phyloP scores from a whole-genome alignment of 371 early-diverging fungal species.

The Mortierella sp. region DNA sequence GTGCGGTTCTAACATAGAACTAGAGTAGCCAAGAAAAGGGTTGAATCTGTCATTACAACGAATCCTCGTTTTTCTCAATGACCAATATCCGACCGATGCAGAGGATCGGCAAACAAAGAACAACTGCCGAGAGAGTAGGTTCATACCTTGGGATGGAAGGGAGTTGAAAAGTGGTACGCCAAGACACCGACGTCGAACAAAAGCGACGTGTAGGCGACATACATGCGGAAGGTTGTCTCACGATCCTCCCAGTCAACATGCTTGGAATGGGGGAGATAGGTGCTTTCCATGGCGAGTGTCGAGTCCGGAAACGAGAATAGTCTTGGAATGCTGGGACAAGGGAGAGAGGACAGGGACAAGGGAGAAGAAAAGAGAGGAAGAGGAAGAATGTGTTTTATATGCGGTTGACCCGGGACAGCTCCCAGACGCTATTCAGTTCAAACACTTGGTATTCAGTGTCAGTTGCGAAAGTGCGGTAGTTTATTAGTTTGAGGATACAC shows the following conservation, averaged over 20 bases:
- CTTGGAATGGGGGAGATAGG: conserved; percentile 32
- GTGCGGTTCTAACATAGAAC: conserved; percentile 41
- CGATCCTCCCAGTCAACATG: conserved; percentile 37
- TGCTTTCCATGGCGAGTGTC: not conserved
- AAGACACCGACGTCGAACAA: conserved; percentile 41
- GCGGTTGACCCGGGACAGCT: too few relatives aligned
- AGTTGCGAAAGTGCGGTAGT: too few relatives aligned
- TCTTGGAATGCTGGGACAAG: not conserved
- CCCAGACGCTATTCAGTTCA: too few relatives aligned
- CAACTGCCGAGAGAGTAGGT: too few relatives aligned
- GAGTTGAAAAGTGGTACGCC: conserved; percentile 40
- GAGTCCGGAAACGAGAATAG: not conserved
- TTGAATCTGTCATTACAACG: too few relatives aligned
- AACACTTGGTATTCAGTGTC: too few relatives aligned
- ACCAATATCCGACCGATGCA: too few relatives aligned
- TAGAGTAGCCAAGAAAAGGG: conserved; percentile 1
- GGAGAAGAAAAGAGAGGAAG: conserved; percentile 3
- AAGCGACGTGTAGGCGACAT: conserved; percentile 35
- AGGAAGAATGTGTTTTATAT: not conserved
- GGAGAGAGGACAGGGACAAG: not conserved
- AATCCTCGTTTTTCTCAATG: too few relatives aligned
- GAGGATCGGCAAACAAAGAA: too few relatives aligned
- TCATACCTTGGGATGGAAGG: conserved; percentile 44
- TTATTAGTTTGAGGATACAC: too few relatives aligned
- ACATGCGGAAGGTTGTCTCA: conserved; percentile 34